A percentile compares a stretch with the other conserved stretches of the same genome.
These are phyloP conservation scores for Leccinum griseonigrum DNA, from an alignment of 1,284 basidiomycete genomes.

Conservation along the genomic window DNA sequence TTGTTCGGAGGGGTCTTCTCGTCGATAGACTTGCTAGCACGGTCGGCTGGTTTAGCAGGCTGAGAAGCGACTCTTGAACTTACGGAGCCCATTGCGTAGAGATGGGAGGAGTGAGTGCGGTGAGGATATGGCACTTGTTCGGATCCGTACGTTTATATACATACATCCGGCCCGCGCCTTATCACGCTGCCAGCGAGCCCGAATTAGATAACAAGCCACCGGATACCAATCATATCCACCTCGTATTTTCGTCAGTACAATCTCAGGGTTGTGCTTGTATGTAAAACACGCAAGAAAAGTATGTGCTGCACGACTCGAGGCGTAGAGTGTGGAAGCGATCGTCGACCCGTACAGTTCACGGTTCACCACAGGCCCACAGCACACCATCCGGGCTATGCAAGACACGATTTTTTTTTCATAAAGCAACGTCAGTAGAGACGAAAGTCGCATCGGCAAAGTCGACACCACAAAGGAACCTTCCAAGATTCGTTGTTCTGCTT, in stretches of 20 bases:
- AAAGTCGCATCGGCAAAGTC: not conserved
- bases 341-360: not conserved
- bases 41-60: constrained; percentile 17
- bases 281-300: constrained; percentile 8
- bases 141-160: constrained; percentile 28
- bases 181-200: constrained; percentile 10
- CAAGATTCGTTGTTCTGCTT: not conserved
- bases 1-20: constrained; percentile 20
- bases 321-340: not conserved
- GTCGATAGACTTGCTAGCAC: constrained; percentile 22
- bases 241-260: not conserved
- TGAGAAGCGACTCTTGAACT: constrained; percentile 26
- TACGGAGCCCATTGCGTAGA: constrained; percentile 23
- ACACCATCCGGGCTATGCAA: not conserved
- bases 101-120: constrained; percentile 5
- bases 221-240: not conserved
- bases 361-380: not conserved
- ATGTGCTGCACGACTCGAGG: not conserved
- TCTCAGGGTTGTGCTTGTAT: not conserved
- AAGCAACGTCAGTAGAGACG: not conserved
- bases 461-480: not conserved
- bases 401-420: not conserved
- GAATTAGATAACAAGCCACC: constrained; percentile 6
- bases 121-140: constrained; percentile 10
- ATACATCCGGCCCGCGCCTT: constrained; percentile 20